A percentile compares a stretch with the other conserved stretches of the same genome.
Conservation (phyloP, 75 land plant genomes). For the Ceratopteris richardii region DNA sequence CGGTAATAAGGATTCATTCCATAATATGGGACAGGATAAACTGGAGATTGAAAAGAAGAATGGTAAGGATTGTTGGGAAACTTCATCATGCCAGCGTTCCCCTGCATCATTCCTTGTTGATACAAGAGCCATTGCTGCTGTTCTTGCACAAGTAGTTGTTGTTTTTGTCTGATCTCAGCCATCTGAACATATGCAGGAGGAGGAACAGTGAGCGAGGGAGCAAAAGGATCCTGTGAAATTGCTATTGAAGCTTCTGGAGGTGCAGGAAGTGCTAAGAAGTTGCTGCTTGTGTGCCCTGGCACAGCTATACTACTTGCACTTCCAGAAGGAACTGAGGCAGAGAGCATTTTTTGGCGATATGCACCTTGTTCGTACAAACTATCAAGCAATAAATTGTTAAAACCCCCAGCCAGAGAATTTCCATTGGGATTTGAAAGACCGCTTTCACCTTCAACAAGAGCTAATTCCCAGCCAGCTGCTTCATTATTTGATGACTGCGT, state of each 20-base stretch:
- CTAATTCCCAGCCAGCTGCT: slow-evolving; percentile 91
- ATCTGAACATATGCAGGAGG: slow-evolving; percentile 89
- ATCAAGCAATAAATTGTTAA: slow-evolving; percentile 62
- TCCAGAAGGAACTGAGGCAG: slow-evolving; percentile 34
- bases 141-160: slow-evolving; percentile 67
- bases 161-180: slow-evolving; percentile 82
- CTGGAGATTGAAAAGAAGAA: no score
- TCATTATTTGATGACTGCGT: not conserved
- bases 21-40: no score
- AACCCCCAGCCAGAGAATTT: slow-evolving; percentile 52
- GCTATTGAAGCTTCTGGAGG: slow-evolving; percentile 45
- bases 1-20: no score
- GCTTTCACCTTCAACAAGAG: slow-evolving; percentile 68
- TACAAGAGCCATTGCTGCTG: slow-evolving; percentile 84
- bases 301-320: slow-evolving; percentile 90
- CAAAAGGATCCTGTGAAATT: slow-evolving; percentile 65
- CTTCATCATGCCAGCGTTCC: no score
- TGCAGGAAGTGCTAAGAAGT: slow-evolving; percentile 73
- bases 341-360: slow-evolving; percentile 44
- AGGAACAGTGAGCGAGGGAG: slow-evolving; percentile 62
- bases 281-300: slow-evolving; percentile 29
- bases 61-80: no score
- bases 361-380: slow-evolving; percentile 86
- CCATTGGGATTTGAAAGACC: slow-evolving; percentile 50
- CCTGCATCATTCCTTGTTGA: slow-evolving; percentile 16